Conservation (phyloP, 2,329 filamentous ascomycete species). For the Diplodia scrobiculata region DNA sequence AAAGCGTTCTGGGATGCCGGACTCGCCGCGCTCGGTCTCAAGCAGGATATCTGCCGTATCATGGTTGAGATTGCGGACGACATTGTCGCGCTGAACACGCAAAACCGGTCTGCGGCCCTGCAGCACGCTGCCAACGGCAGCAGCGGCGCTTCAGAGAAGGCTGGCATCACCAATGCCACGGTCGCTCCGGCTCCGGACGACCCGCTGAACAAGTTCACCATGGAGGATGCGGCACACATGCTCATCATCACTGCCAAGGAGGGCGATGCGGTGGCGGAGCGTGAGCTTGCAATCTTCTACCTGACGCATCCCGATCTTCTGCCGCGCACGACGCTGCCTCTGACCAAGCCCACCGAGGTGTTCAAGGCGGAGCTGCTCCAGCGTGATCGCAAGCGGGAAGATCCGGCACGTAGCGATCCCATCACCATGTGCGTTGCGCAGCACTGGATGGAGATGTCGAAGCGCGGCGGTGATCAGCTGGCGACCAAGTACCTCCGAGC, state of each 20-base stretch:
- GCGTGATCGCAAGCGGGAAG: conserved; percentile 56
- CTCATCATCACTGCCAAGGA: conserved; percentile 93
- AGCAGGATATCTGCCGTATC: conserved; percentile 81
- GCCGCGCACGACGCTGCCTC: conserved; percentile 74
- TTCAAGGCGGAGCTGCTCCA: conserved; percentile 89
- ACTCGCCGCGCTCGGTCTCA: conserved; percentile 82
- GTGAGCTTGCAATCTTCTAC: conserved; percentile 91
- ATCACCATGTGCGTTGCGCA: conserved; percentile 90
- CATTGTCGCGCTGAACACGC: conserved; percentile 69
- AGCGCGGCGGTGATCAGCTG: conserved; percentile 80
- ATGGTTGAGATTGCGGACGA: conserved; percentile 76
- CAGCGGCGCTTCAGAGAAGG: conserved; percentile 26
- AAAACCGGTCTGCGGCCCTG: conserved; percentile 55
- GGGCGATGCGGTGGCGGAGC: conserved; percentile 82
- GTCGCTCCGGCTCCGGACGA: conserved; percentile 34
- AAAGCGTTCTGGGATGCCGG: conserved; percentile 91
- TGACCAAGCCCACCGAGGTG: conserved; percentile 81
- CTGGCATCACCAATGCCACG: conserved; percentile 29
- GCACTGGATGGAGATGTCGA: conserved; percentile 95
- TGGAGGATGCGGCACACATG: conserved; percentile 83
- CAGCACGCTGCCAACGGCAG: conserved; percentile 35
- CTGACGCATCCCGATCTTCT: conserved; percentile 87
- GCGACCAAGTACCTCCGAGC: conserved; percentile 81
- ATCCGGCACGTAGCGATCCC: conserved; percentile 71
- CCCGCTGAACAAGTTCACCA: conserved; percentile 64